These are phyloP conservation scores for Tricholoma sp. DNA, from an alignment of 768 basidiomycete species.

Conservation along the genomic window DNA sequence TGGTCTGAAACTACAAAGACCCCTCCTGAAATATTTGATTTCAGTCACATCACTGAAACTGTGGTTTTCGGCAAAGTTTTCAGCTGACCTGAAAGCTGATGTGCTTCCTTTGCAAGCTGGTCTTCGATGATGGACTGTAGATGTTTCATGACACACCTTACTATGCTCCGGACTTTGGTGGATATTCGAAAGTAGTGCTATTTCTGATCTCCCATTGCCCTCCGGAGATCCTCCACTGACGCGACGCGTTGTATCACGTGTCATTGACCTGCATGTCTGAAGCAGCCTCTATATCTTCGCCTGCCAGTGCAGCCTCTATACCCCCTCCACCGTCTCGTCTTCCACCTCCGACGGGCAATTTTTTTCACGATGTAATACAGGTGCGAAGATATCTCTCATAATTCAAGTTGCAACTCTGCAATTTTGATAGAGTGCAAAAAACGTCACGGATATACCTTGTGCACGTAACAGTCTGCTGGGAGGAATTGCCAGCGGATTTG, in stretches of 20 bases:
- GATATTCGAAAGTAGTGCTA: too few relatives aligned
- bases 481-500: slow-evolving; percentile 76
- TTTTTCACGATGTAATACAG: slow-evolving; percentile 30
- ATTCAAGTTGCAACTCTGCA: not conserved
- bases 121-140: too few relatives aligned
- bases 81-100: too few relatives aligned
- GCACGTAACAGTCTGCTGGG: slow-evolving; percentile 68
- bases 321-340: slow-evolving; percentile 30
- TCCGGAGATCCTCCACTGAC: too few relatives aligned
- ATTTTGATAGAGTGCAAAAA: slow-evolving; percentile 46
- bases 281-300: slow-evolving; percentile 1
- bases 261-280: not conserved
- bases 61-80: too few relatives aligned
- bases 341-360: slow-evolving; percentile 34
- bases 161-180: too few relatives aligned
- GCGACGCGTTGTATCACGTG: not conserved
- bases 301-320: slow-evolving; percentile 9
- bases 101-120: too few relatives aligned
- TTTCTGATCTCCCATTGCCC: too few relatives aligned
- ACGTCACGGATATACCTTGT: slow-evolving; percentile 70
- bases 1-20: too few relatives aligned
- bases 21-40: too few relatives aligned
- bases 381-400: slow-evolving; percentile 13
- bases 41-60: too few relatives aligned
- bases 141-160: too few relatives aligned